phyloP scores from a whole-genome alignment of 495 filamentous ascomycete species.

The Apiosordaria backusii region DNA sequence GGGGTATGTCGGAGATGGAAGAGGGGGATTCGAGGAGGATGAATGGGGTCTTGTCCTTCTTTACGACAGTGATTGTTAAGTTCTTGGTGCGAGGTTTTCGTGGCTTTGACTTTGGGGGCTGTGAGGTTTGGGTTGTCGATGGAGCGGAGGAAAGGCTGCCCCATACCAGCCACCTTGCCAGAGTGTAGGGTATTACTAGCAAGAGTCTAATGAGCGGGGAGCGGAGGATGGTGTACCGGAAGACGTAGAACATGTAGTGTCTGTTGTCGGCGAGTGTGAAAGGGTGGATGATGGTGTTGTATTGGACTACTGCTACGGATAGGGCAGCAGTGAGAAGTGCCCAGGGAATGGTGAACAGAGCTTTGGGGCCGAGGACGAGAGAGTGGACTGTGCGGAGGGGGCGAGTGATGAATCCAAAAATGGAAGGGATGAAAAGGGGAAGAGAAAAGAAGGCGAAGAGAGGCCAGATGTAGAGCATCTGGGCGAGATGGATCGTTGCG shows the following conservation, averaged over 20 bases:
- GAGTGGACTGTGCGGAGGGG: constrained; percentile 11
- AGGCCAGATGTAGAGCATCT: constrained; percentile 94
- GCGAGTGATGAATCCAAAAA: constrained; percentile 19
- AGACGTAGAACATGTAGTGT: constrained; percentile 95
- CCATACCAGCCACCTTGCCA: constrained; percentile 60
- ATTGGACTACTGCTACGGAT: constrained; percentile 55
- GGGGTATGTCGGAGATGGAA: background rate
- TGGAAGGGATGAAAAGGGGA: constrained; percentile 62
- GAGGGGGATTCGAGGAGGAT: background rate
- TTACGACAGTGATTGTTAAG: background rate
- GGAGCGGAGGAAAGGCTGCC: constrained; percentile 34
- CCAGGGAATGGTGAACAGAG: constrained; percentile 21
- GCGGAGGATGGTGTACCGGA: constrained; percentile 71
- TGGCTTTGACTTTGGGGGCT: background rate
- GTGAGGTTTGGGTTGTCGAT: background rate
- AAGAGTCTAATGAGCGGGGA: constrained; percentile 63
- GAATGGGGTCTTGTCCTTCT: background rate
- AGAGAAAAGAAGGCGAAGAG: constrained; percentile 85
- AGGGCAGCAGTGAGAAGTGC: constrained; percentile 27
- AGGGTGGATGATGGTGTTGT: constrained; percentile 91
- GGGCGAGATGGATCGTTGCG: constrained; percentile 80
- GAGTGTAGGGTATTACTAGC: constrained; percentile 53
- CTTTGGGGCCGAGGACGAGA: background rate
- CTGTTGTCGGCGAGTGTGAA: constrained; percentile 96
- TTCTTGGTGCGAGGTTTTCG: background rate